Base-by-base conservation (phyloP, 208 protist species). In the Acanthamoeba quina region DNA sequence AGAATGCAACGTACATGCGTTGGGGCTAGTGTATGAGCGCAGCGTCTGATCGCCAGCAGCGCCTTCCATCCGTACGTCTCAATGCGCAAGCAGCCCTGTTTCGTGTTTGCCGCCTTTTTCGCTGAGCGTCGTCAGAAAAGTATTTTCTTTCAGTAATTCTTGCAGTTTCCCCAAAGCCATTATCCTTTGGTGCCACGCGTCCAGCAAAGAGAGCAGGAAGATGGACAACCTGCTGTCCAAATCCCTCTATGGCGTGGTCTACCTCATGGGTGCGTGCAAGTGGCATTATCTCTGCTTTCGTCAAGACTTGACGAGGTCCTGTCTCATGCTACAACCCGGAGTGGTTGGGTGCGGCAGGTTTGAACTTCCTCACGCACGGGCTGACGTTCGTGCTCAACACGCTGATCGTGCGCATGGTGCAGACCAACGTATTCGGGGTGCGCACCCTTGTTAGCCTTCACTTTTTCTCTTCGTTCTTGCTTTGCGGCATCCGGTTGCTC, bases 381-480 rank as follows among this genome's bases (percentile, higher is more conserved):
- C 29, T 89, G 49, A 89, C 80, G n/a, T 89, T 89, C 80, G 49
- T 89, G 5, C 80, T 89, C 80, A 89, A 89, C 54, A 58, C 54
- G n/a, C 41, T 89, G 24, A 58, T 89, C 52, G 56, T 89, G 47
- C 80, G 80, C 29, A 58, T 68, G 54, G 54, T 89, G 54, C n/a
- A 89, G 15, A 66, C 80, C 49, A 19, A 58, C 26, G 29, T 89
- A 11, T 89, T 37, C 21, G 80, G 80, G 29, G 80, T 89, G 49
- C 56, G 80, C n/a, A 15, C 21, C 80, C 17, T 58, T 31, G 7
- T 24, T 31, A 2, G 37, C 21, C 26, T 37, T n/a, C 9, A 26
- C 13, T 13, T 4, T n/a, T 26, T 21, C 52, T 62, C 11, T 4
- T 29, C 17, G 37, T 11, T 9, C 47, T 66, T 62, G 47, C 24